Conservation (phyloP, 2,329 filamentous ascomycete genomes). For the Penicillium oxalicum region DNA sequence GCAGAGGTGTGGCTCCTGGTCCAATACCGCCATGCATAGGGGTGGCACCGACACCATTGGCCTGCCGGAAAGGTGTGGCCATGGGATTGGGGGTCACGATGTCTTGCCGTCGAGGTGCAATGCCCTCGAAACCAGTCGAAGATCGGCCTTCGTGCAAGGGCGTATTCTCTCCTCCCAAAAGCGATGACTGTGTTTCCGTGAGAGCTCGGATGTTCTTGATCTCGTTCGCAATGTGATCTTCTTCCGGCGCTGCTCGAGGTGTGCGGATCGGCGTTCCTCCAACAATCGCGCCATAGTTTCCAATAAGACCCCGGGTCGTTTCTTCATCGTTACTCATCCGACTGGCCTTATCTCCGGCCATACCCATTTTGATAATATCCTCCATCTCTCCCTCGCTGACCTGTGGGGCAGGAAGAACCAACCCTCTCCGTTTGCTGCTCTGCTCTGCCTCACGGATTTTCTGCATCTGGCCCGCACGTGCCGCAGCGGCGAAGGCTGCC, state of each 20-base stretch:
- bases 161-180: conserved; percentile 90
- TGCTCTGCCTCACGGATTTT: conserved; percentile 94
- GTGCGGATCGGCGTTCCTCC: conserved; percentile 83
- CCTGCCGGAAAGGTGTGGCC: conserved; percentile 75
- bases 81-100: conserved; percentile 92
- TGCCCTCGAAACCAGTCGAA: conserved; percentile 84
- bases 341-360: conserved; percentile 82
- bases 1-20: conserved; percentile 74
- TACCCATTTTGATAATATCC: conserved; percentile 98
- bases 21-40: conserved; percentile 53
- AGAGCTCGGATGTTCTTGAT: conserved; percentile 87
- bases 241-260: conserved; percentile 81
- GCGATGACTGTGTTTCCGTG: conserved; percentile 86
- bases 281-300: conserved; percentile 77
- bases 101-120: conserved; percentile 70
- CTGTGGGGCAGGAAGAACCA: conserved; percentile 84
- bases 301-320: conserved; percentile 79
- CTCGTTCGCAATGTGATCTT: conserved; percentile 94
- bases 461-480: conserved; percentile 90
- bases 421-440: conserved; percentile 79
- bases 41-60: conserved; percentile 62
- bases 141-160: conserved; percentile 73
- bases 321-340: conserved; percentile 69
- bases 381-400: conserved; percentile 90
- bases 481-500: conserved; percentile 74